Conservation (phyloP, 208 protist species). For the Trypanosoma brucei region DNA sequence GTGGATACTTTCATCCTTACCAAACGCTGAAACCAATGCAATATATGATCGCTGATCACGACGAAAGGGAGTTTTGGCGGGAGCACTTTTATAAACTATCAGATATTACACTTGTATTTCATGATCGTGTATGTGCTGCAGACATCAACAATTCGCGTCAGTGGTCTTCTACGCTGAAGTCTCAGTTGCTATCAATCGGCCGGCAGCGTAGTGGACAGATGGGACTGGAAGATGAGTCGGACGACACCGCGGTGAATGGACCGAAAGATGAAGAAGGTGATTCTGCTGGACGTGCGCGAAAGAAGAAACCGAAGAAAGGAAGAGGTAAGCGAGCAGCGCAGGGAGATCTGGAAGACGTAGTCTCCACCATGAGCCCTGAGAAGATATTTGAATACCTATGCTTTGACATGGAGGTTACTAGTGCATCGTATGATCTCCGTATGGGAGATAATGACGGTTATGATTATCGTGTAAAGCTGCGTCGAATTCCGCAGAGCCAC, state of each 20-base stretch:
- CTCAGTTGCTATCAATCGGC: constrained; percentile 35
- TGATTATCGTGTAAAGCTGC: constrained; percentile 65
- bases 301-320: constrained; percentile 14
- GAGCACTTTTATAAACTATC: constrained; percentile 71
- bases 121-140: constrained; percentile 59
- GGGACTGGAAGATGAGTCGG: constrained; percentile 10
- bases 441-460: constrained; percentile 67
- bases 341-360: constrained; percentile 20
- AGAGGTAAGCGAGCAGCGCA: constrained; percentile 10
- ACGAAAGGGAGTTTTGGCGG: constrained; percentile 78
- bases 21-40: constrained; percentile 22
- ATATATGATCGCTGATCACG: constrained; percentile 36
- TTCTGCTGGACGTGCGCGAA: constrained; percentile 15
- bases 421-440: constrained; percentile 45
- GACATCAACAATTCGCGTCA: constrained; percentile 32
- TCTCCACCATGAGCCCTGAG: constrained; percentile 34
- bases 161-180: constrained; percentile 31
- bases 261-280: constrained; percentile 14
- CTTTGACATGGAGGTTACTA: constrained; percentile 72
- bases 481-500: constrained; percentile 56
- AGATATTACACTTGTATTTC: constrained; percentile 56
- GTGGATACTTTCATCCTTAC: constrained; percentile 9
- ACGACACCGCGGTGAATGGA: constrained; percentile 5
- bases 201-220: constrained; percentile 21
- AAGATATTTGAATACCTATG: constrained; percentile 82